Percentiles rank a stretch among this genome's conserved stretches.
phyloP scores from a whole-genome alignment of 345 rosid species.

The Stellera chamaejasme region DNA sequence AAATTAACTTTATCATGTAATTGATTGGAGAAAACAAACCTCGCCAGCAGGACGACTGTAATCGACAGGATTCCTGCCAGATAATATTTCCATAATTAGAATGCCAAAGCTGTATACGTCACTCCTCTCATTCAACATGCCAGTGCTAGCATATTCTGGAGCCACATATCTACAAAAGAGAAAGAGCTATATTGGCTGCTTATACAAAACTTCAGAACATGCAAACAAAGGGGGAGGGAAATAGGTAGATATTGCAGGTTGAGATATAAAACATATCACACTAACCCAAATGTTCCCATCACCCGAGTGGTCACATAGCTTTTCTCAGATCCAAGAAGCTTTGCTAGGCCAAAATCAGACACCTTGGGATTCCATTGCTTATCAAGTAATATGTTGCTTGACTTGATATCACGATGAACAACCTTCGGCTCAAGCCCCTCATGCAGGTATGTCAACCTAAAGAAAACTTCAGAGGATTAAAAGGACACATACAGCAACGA shows the following conservation, averaged over 20 bases:
- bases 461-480: conserved; percentile 8
- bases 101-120: conserved; percentile 94
- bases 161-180: conserved; percentile 63
- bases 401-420: conserved; percentile 80
- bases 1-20: conserved; percentile 2
- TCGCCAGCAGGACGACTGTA: conserved; percentile 79
- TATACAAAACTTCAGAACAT: background rate
- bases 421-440: conserved; percentile 96
- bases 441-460: conserved; percentile 68
- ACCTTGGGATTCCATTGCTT: conserved; percentile 84
- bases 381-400: conserved; percentile 90
- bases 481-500: background rate
- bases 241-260: too few relatives aligned
- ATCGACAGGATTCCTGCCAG: conserved; percentile 97
- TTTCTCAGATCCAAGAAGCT: conserved; percentile 77
- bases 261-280: background rate
- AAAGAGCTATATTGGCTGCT: background rate
- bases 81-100: conserved; percentile 84
- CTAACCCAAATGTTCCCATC: conserved; percentile 93
- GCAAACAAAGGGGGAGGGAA: conserved; percentile 2
- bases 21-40: conserved; percentile 27
- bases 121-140: conserved; percentile 95
- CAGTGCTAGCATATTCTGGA: conserved; percentile 97
- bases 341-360: conserved; percentile 86
- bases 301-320: conserved; percentile 92